Evolutionary conservation across 2,329 filamentous ascomycete species (phyloP).

Genomic region (Fusarium sp.): DNA sequence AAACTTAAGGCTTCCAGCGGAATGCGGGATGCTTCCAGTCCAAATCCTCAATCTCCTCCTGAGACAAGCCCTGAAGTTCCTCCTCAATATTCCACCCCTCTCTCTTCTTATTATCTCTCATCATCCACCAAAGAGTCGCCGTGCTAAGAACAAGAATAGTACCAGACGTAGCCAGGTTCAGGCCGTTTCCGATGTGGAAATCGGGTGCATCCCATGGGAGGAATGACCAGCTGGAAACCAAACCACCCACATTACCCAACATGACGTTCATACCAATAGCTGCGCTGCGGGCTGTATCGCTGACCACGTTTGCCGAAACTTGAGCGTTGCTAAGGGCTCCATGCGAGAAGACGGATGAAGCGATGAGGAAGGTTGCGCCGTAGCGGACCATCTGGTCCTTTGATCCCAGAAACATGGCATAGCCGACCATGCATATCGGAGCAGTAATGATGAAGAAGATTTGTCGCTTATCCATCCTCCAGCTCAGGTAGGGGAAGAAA

Average conservation of each 20-base stretch:
- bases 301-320: conserved; percentile 76
- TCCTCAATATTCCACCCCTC: conserved; percentile 46
- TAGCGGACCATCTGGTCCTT: conserved; percentile 67
- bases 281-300: conserved; percentile 75
- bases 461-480: conserved; percentile 69
- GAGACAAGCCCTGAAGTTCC: conserved; percentile 68
- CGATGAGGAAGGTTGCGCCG: conserved; percentile 77
- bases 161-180: conserved; percentile 71
- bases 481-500: conserved; percentile 70
- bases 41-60: conserved; percentile 67
- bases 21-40: conserved; percentile 77
- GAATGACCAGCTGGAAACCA: conserved; percentile 74
- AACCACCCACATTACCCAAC: conserved; percentile 77
- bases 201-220: conserved; percentile 71
- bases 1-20: conserved; percentile 59
- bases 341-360: conserved; percentile 69
- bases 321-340: conserved; percentile 50
- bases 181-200: conserved; percentile 76
- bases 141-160: conserved; percentile 64
- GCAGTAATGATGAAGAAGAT: conserved; percentile 71
- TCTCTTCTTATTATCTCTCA: conserved; percentile 65
- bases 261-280: conserved; percentile 76
- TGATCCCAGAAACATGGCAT: conserved; percentile 76
- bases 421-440: conserved; percentile 75
- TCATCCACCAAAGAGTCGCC: conserved; percentile 69